Conservation (phyloP, 1,139 yeast genomes). For the Debaryomyces robertsiae region DNA sequence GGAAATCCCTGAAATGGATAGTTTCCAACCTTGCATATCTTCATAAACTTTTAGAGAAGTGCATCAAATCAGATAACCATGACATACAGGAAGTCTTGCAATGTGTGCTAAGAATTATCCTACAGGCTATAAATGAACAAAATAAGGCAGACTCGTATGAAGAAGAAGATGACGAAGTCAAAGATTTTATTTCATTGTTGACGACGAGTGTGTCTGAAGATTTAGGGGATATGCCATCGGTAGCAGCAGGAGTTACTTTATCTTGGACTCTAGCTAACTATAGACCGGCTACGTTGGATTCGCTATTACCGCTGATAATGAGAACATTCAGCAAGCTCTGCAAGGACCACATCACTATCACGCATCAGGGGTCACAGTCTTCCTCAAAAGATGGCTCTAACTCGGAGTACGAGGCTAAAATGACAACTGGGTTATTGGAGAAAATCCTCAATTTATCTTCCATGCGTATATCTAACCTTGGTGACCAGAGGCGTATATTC, state of each 20-base stretch:
- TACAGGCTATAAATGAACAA: constrained; percentile 59
- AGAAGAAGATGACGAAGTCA: constrained; percentile 59
- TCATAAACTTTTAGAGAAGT: constrained; percentile 76
- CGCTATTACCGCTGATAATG: constrained; percentile 75
- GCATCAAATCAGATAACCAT: constrained; percentile 80
- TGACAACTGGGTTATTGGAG: constrained; percentile 75
- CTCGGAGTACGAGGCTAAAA: constrained; percentile 70
- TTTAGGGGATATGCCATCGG: constrained; percentile 75
- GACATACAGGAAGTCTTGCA: constrained; percentile 83
- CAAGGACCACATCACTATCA: constrained; percentile 81
- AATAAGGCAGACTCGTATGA: constrained; percentile 47
- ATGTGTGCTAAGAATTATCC: constrained; percentile 65
- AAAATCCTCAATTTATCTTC: constrained; percentile 78
- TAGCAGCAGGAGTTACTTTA: constrained; percentile 87
- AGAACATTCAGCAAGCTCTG: constrained; percentile 86
- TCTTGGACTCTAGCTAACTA: constrained; percentile 81
- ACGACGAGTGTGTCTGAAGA: constrained; percentile 80
- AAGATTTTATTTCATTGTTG: constrained; percentile 61
- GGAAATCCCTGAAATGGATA: constrained; percentile 79
- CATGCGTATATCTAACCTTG: constrained; percentile 77
- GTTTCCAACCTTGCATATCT: constrained; percentile 66
- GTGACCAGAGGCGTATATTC: constrained; percentile 91
- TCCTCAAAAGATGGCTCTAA: constrained; percentile 34
- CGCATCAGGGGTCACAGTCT: constrained; percentile 51
- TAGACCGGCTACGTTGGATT: constrained; percentile 72